Conservation (phyloP, 371 early-diverging fungal species). For the Mortierella sp. region DNA sequence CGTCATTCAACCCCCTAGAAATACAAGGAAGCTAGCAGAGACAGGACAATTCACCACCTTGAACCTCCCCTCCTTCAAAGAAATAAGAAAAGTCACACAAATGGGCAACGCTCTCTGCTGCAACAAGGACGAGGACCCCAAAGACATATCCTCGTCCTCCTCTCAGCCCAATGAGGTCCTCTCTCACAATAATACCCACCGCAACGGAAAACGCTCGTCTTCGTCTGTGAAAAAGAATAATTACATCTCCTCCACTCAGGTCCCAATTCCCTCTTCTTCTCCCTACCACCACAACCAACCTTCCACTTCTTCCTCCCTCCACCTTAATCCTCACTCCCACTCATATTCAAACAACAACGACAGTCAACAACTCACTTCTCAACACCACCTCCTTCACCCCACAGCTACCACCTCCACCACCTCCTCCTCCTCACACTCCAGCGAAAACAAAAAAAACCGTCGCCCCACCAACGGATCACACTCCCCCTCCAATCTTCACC, state of each 20-base stretch:
- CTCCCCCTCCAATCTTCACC: background rate
- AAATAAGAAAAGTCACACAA: background rate
- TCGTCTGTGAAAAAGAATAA: background rate
- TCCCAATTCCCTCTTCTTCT: background rate
- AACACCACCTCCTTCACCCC: constrained; percentile 7
- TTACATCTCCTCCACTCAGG: background rate
- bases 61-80: background rate
- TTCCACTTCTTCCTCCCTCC: background rate
- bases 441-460: background rate
- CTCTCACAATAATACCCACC: background rate
- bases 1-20: background rate
- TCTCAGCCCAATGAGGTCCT: background rate
- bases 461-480: background rate
- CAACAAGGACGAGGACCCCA: background rate
- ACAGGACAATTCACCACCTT: background rate
- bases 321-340: background rate
- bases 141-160: background rate
- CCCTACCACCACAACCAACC: background rate
- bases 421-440: background rate
- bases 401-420: too few relatives aligned
- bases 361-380: background rate
- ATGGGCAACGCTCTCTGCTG: constrained; percentile 14
- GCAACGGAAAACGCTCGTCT: background rate
- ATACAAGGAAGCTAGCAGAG: background rate
- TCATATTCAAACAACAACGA: background rate